Evolutionary conservation across 345 rosid genomes (phyloP), one percentile per base, ranked within the genome.

Genomic region (Luvunga scandens): DNA sequence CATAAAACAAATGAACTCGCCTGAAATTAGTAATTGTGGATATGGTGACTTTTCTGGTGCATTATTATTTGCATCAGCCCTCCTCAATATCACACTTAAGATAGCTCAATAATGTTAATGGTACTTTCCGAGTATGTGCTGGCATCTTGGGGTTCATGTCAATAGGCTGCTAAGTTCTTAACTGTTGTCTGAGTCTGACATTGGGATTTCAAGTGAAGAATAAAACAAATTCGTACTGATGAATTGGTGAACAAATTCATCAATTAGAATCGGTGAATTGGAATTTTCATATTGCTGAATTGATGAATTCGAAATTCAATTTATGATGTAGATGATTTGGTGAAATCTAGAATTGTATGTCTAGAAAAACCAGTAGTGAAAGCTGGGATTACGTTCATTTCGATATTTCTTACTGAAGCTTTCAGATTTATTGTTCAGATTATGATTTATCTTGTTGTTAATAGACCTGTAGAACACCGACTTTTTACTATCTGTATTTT

Each of bases 401-500:
- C 25, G 9, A 45, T 33, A 75, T 45, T 62, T 42, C 60, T 4
- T 45, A 14, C 1, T 21, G 7, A 75, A 61, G 42, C 69, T 45
- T 45, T 31, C 22, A 38, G 36, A 18, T 28, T 18, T 38, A n/a
- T 3, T 30, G 12, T 21, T 62, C 22, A 66, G 33, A 64, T 64
- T 63, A 34, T 14, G 18, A 50, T 31, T 31, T 73, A 53, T 74
- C 77, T 14, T 56, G 7, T 63, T 55, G 24, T 22, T 53, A 67
- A 42, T 71, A 59, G 25, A 45, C 25, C 72, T 38, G 22, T 75
- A 31, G 56, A 78, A 48, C 48, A 45, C 75, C 19, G 42, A 62
- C 34, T 48, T 65, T 75, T 34, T n/a, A 27, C 66, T 7, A 0
- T 81, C 28, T 77, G 57, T 66, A 21, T 33, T 80, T 42, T 83